Base-by-base conservation (phyloP, 2,329 filamentous ascomycete species). In the Hypoxylon sp. region DNA sequence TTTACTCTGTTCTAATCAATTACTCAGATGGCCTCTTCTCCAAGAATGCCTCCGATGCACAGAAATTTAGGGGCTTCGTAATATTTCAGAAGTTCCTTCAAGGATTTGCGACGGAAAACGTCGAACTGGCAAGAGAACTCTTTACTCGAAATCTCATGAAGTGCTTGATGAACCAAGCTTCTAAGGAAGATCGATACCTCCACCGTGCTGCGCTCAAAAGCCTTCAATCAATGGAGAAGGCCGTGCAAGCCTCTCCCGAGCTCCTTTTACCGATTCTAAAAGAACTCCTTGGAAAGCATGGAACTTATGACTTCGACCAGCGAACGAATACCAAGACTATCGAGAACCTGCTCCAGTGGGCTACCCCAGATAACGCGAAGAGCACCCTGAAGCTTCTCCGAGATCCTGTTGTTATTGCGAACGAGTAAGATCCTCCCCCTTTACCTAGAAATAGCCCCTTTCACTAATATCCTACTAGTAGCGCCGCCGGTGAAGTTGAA, bases 51-150 rank as follows among this genome's bases (percentile, higher is more conserved):
- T 97, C 94, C 1, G 90, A 94, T 46, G 93, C 94, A 73, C 91
- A 97, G 61, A 98, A 98, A 79, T 93, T 93, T 75, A 94, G 93
- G 79, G 96, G 96, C 0, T 95, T 98, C 80, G 89, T 94, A 74
- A 87, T 98, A 2, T 93, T 98, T 75, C 89, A 91, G 73, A 93
- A 91, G 75, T 88, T 94, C 73, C 81, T 98, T 3, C 81, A 85
- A 48, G 82, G 82, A 2, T 79, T 86, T 7, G 82, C 73, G 21
- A 57, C 83, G 32, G 83, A 74, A 76, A 87, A 78, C 69, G 78
- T 68, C 69, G 83, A 77, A 62, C 86, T 85, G 73, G 87, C 82
- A 57, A 84, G 79, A 69, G 84, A 80, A 7, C 83, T 97, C 0
- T 97, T 98, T 77, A 94, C 92, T 74, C 89, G 90, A 68, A 97